phyloP scores from a whole-genome alignment of 805 yeast genomes.

The Candida maris region DNA sequence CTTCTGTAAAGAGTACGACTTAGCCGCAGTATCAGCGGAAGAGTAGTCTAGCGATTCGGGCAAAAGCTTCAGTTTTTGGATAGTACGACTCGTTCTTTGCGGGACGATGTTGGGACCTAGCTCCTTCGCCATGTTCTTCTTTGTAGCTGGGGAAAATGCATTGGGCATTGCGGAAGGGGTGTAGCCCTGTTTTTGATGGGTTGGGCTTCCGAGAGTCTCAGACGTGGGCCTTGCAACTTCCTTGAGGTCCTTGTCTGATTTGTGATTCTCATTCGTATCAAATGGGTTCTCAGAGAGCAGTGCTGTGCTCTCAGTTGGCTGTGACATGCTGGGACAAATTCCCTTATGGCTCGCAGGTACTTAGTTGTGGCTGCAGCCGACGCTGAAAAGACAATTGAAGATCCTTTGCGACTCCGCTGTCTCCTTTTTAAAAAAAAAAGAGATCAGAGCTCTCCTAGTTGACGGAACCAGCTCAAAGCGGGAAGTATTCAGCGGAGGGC shows the following conservation, averaged over 20 bases:
- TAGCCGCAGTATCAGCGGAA: conserved; percentile 20
- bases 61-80: conserved; percentile 66
- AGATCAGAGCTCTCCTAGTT: too few relatives aligned
- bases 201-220: not conserved
- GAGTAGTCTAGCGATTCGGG: conserved; percentile 52
- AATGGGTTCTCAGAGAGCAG: conserved; percentile 29
- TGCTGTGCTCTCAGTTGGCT: conserved; percentile 17
- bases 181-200: not conserved
- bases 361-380: too few relatives aligned
- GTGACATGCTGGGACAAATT: too few relatives aligned
- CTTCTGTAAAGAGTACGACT: conserved; percentile 77
- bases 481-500: too few relatives aligned
- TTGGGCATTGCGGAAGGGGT: not conserved
- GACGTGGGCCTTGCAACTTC: not conserved
- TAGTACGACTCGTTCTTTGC: conserved; percentile 70
- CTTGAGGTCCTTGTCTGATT: too few relatives aligned
- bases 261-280: conserved; percentile 3
- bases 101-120: conserved; percentile 55
- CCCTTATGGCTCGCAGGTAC: too few relatives aligned
- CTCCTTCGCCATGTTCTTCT: conserved; percentile 29
- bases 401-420: too few relatives aligned
- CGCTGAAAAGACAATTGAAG: too few relatives aligned
- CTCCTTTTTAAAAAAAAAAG: too few relatives aligned
- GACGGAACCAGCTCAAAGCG: too few relatives aligned
- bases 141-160: conserved; percentile 1